Conservation (phyloP, 345 rosid species). For the Jatropha curcas region DNA sequence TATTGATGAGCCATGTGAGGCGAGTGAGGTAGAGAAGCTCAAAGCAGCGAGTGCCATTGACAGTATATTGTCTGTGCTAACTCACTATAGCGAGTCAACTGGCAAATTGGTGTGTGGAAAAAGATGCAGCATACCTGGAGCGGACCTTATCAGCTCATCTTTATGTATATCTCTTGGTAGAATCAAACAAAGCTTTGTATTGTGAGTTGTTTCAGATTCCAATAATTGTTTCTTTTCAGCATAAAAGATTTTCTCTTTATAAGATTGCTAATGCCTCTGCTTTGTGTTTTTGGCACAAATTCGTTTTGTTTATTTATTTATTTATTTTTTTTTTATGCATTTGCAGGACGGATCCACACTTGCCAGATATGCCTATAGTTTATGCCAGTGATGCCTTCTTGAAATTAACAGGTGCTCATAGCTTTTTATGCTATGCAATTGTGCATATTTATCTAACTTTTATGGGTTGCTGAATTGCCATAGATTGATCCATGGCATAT, state of each 20-base stretch:
- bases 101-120: conserved; percentile 69
- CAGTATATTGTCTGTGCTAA: conserved; percentile 61
- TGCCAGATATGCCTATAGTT: conserved; percentile 78
- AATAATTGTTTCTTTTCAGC: conserved; percentile 17
- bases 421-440: background rate
- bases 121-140: conserved; percentile 45
- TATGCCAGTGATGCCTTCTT: conserved; percentile 93
- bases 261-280: conserved; percentile 29
- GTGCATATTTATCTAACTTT: too few species aligned
- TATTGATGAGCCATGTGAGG: conserved; percentile 67
- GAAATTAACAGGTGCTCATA: conserved; percentile 67
- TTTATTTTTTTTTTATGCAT: conserved; percentile 15
- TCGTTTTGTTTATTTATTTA: too few species aligned
- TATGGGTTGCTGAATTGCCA: too few species aligned
- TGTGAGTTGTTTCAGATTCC: conserved; percentile 82
- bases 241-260: conserved; percentile 17
- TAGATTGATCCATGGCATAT: background rate
- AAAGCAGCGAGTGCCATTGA: conserved; percentile 54
- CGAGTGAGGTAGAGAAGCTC: conserved; percentile 67
- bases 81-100: conserved; percentile 54
- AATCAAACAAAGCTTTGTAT: conserved; percentile 99
- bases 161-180: conserved; percentile 93
- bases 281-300: conserved; percentile 11
- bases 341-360: conserved; percentile 73
- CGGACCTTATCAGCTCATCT: conserved; percentile 58